Conservation (phyloP, 495 filamentous ascomycete species). For the Penicillium roqueforti region DNA sequence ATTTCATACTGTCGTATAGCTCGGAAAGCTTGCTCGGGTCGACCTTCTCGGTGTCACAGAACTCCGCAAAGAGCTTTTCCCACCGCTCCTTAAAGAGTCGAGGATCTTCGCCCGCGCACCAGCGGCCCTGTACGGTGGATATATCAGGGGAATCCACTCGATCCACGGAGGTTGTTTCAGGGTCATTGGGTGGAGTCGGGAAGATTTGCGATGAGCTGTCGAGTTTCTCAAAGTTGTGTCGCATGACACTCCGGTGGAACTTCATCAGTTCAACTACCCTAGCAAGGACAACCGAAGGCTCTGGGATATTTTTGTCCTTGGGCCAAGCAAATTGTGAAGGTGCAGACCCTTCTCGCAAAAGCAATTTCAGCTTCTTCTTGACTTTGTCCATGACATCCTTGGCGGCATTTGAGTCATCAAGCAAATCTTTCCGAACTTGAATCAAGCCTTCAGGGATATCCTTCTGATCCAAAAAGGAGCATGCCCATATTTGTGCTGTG, state of each 20-base stretch:
- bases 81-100: constrained; percentile 93
- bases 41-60: constrained; percentile 93
- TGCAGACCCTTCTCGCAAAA: constrained; percentile 83
- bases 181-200: constrained; percentile 1
- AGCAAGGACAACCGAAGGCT: constrained; percentile 82
- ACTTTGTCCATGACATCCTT: constrained; percentile 99
- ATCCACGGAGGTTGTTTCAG: constrained; percentile 28
- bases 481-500: constrained; percentile 88
- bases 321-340: constrained; percentile 97
- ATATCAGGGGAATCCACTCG: constrained; percentile 48
- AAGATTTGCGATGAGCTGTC: constrained; percentile 58
- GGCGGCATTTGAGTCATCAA: constrained; percentile 98
- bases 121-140: constrained; percentile 76
- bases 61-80: constrained; percentile 98
- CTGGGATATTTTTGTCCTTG: constrained; percentile 73
- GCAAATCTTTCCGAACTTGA: constrained; percentile 83
- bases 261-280: constrained; percentile 97
- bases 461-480: constrained; percentile 82
- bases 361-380: constrained; percentile 94
- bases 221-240: constrained; percentile 80
- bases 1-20: constrained; percentile 98
- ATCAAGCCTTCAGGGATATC: constrained; percentile 80
- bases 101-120: constrained; percentile 95
- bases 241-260: constrained; percentile 92
- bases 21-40: constrained; percentile 98